Evolutionary conservation across 2,329 filamentous ascomycete genomes (phyloP), one percentile per base, ranked within the genome.

Genomic region (Allantophomopsis cytisporea): DNA sequence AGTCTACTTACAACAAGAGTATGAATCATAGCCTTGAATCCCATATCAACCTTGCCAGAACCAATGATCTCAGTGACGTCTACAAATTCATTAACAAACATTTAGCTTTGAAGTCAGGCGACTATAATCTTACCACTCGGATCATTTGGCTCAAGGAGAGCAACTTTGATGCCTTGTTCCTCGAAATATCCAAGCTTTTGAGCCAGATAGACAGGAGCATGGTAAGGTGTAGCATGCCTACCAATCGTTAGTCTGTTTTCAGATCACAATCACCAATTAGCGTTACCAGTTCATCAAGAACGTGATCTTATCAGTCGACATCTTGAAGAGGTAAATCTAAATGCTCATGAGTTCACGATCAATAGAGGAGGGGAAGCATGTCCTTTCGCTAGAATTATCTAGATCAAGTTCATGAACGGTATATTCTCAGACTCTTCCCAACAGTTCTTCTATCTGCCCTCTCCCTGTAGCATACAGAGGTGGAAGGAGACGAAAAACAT

Each of bases 341-440:
- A 38, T 18, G 47, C 37, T 50, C 65, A 47, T 45, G 49, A 54
- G 65, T 75, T 59, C 75, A 68, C 65, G 56, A 50, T 50, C 47
- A 42, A 49, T 41, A 46, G 41, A 44, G 43, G 48, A 46, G 44
- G 50, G 51, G 73, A 80, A 80, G 80, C 80, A 84, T 79, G 74
- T 84, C 76, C 80, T 84, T 84, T 79, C 81, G 80, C 80, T 83
- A 78, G 78, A 71, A 83, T 83, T 83, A 80, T 78, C 76, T 77
- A 82, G 78, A 82, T 83, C 80, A 84, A 84, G 80, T 85, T 83
- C 70, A 65, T 66, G 35, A 64, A 70, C 77, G 78, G 78, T 83
- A 79, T 81, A 63, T 72, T 83, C 77, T 82, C 76, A 82, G 76
- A 79, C 23, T 28, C 23, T 28, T 28, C 23, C 23, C 23, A 65